Evolutionary conservation across 306 rosid genomes (phyloP).

Genomic region (Mimosa pudica): DNA sequence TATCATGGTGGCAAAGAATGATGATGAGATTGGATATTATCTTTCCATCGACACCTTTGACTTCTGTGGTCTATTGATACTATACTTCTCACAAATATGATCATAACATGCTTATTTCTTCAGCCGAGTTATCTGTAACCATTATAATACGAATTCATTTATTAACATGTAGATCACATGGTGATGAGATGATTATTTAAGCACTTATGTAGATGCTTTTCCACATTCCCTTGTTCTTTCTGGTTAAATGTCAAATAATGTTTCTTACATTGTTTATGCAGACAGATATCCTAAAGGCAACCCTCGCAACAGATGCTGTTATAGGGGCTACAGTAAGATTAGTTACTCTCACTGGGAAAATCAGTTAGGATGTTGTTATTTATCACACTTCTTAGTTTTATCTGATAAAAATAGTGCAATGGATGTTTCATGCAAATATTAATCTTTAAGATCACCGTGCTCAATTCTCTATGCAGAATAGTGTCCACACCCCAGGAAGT

Average conservation of each 20-base stretch:
- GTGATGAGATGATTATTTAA: neutral
- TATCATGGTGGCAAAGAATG: neutral
- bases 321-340: constrained; percentile 81
- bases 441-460: neutral
- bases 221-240: constrained; percentile 9
- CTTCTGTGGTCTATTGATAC: constrained; percentile 6
- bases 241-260: constrained; percentile 28
- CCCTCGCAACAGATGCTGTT: constrained; percentile 92
- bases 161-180: constrained; percentile 15
- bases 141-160: neutral
- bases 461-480: constrained; percentile 55
- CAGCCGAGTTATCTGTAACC: neutral
- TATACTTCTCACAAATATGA: neutral
- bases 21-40: neutral
- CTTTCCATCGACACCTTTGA: neutral
- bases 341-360: constrained; percentile 23
- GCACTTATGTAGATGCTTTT: neutral
- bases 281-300: constrained; percentile 89
- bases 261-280: constrained; percentile 45
- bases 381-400: constrained; percentile 30
- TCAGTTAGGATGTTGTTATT: constrained; percentile 2
- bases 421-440: constrained; percentile 13
- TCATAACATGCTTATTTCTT: neutral
- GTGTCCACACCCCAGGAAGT: constrained; percentile 89
- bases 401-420: constrained; percentile 1